Percentiles rank a stretch among this genome's conserved stretches.
phyloP scores from a whole-genome alignment of 352 stramenopile genomes.

The Globisporangium cylindrosporum region DNA sequence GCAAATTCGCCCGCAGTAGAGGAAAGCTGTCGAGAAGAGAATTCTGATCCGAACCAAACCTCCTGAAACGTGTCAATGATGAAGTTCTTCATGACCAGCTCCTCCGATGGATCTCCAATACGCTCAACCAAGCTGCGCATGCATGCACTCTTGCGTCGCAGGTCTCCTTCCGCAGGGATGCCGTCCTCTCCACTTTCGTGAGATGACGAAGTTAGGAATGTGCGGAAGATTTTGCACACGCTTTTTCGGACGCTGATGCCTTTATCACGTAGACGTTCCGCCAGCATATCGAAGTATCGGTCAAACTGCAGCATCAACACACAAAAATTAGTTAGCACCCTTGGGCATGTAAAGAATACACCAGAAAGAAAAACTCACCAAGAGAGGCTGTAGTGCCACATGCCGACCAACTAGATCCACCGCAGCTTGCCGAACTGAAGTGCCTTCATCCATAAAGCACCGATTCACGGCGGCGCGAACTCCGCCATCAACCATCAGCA shows the following conservation, averaged over 20 bases:
- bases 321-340: not conserved
- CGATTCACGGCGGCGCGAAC: slow-evolving; percentile 55
- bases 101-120: slow-evolving; percentile 66
- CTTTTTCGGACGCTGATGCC: slow-evolving; percentile 85
- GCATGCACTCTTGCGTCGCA: slow-evolving; percentile 57
- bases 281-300: slow-evolving; percentile 74
- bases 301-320: slow-evolving; percentile 51
- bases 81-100: slow-evolving; percentile 79
- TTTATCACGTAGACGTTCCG: slow-evolving; percentile 74
- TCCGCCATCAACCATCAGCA: slow-evolving; percentile 71
- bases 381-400: slow-evolving; percentile 55
- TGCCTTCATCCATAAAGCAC: slow-evolving; percentile 77
- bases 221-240: slow-evolving; percentile 79
- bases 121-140: slow-evolving; percentile 77
- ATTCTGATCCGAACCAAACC: slow-evolving; percentile 75
- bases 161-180: slow-evolving; percentile 24
- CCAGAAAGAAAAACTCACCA: slow-evolving; percentile 43
- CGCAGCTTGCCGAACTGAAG: slow-evolving; percentile 76
- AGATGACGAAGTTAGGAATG: slow-evolving; percentile 30
- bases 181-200: slow-evolving; percentile 8
- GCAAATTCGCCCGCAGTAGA: slow-evolving; percentile 29
- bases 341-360: not conserved
- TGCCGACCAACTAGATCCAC: slow-evolving; percentile 87
- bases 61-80: slow-evolving; percentile 87
- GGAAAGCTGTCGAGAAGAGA: slow-evolving; percentile 42